Evolutionary conservation across 176 grass and related monocot species (phyloP), one percentile per base, ranked within the genome.

Genomic region (Raddia distichophylla): DNA sequence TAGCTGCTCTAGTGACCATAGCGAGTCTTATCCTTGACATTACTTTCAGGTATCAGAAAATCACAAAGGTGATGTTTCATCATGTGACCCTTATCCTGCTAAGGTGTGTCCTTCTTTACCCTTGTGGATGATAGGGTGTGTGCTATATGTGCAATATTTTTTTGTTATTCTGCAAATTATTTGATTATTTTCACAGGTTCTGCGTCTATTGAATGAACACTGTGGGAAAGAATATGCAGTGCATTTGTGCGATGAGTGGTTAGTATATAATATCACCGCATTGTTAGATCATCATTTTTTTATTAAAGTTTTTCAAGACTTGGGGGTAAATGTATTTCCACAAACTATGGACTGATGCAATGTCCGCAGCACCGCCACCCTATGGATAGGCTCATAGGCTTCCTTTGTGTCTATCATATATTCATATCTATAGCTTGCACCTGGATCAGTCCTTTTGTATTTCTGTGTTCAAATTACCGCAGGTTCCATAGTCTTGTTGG

Each of bases 191-290:
- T 71, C 53, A 50, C 74, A 98, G 95, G 74, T 95, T 83, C 80
- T 98, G 44, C 92, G 95, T 14, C 71, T 98, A 42, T 80, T 98
- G 75, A 98, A 95, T 77, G 95, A 98, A 73, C 92, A 91, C 58
- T 59, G 67, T 5, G 92, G 88, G 47, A 88, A 82, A 82, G 95
- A 98, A 79, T 76, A 80, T 77, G 80, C 73, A 4, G 72, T 93
- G 71, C 52, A 89, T 93, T 69, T 98, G 62, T 91, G 71, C 20
- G 95, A 98, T 74, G 95, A 98, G 52, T 98, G 95, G 95, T 98
- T 27, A 93, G 90, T 76, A 86, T 86, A 32, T 16, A 66, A 65
- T 27, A 53, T n/a, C 70, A 46, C 3, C 6, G 3, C n/a, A 15
- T 85, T 50, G 7, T 33, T 10, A 7, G 22, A 56, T 10, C 37